These are phyloP conservation scores for Ajuga chamaepitys DNA, from an alignment of 257 asterid species.

Conservation along the genomic window DNA sequence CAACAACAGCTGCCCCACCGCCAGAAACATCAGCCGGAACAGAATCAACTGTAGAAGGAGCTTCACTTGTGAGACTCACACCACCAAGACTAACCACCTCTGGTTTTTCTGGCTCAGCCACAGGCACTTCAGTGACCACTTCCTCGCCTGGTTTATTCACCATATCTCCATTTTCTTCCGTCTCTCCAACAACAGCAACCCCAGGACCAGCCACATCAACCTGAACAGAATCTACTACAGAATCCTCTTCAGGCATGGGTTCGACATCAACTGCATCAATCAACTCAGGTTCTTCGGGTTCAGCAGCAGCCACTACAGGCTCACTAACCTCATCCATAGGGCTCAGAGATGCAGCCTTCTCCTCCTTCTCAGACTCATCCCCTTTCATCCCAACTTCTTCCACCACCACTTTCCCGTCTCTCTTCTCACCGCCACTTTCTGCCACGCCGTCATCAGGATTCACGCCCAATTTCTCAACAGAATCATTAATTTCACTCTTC, in stretches of 20 bases:
- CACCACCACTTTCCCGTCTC: slow-evolving; percentile 4
- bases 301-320: slow-evolving; percentile 12
- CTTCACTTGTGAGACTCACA: slow-evolving; percentile 20
- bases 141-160: background rate
- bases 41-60: slow-evolving; percentile 30
- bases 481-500: slow-evolving; percentile 1
- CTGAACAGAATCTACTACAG: slow-evolving; percentile 33
- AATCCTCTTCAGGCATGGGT: slow-evolving; percentile 32
- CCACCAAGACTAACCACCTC: slow-evolving; percentile 22
- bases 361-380: background rate
- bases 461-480: slow-evolving; percentile 19
- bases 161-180: slow-evolving; percentile 6
- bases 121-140: slow-evolving; percentile 12
- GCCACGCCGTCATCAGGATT: slow-evolving; percentile 8
- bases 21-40: slow-evolving; percentile 16
- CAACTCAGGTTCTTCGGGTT: background rate
- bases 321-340: slow-evolving; percentile 9
- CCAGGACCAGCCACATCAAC: slow-evolving; percentile 36
- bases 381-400: slow-evolving; percentile 6
- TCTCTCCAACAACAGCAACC: slow-evolving; percentile 36
- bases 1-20: slow-evolving; percentile 28
- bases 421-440: slow-evolving; percentile 2
- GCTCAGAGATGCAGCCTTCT: background rate
- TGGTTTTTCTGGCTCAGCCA: slow-evolving; percentile 9
- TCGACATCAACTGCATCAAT: slow-evolving; percentile 19